Base-by-base conservation (phyloP, 192 early-diverging fungal species). In the Dispira parvispora region DNA sequence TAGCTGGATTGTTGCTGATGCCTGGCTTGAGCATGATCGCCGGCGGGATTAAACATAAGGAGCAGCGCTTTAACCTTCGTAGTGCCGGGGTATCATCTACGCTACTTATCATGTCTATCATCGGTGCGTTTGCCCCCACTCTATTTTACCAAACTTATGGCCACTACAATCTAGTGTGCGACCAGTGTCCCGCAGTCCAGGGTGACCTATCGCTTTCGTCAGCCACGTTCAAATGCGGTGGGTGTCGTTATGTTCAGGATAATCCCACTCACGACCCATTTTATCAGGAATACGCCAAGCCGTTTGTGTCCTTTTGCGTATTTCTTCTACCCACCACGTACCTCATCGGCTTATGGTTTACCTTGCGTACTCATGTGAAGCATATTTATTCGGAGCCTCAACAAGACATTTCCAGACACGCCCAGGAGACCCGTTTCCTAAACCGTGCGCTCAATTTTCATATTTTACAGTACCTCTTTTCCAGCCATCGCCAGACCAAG, bases 41-140 rank as follows among this genome's bases (percentile, higher is more conserved):
- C 50, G 91, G 92, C 21, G 92, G 89, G 21, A 68, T 93, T 28
- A 92, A 85, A 68, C 75, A 84, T 64, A 92, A 94, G 73, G 90
- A 95, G 67, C 92, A 94, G 74, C 80, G 78, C 43, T 98, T 98
- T 74, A 96, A 98, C 69, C 87, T 85, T 52, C 94, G 94, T 69
- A 84, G 86, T 62, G 92, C 96, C 52, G 89, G 88, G 62, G 93
- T 98, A n/a, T 93, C 96, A 8, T 82, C 86, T 43, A 96, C 96
- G 0, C 83, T 98, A 82, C 80, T 98, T 12, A 91, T 96, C 68
- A 88, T 95, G 84, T 84, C 88, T 0, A 82, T 96, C 42, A 87
- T 96, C 68, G 93, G 89, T 13, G 86, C 82, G 20, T 87, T 98
- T 73, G 89, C 90, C 0, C 96, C 96, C 0, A 94, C 96, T 11